Evolutionary conservation across 768 basidiomycete species (phyloP).

Genomic region (Macrolepiota dolichaula): DNA sequence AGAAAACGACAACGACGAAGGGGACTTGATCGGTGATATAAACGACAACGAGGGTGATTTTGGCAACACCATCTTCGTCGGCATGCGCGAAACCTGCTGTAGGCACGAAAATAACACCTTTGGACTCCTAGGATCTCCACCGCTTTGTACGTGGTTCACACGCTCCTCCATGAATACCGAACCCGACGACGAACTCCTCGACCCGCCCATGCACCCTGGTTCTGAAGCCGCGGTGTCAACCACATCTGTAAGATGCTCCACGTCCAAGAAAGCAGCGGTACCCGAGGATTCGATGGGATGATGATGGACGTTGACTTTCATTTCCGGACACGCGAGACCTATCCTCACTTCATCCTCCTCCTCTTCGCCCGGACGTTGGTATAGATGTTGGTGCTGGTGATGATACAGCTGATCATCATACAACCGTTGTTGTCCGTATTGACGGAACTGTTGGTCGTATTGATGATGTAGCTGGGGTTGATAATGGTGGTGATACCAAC

Average conservation of each 20-base stretch:
- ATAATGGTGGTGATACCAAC: neutral
- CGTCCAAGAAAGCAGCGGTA: neutral
- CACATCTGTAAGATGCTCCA: neutral
- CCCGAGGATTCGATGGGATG: neutral
- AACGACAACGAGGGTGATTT: neutral
- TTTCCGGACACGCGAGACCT: neutral
- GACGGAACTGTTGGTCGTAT: neutral
- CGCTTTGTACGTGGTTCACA: neutral
- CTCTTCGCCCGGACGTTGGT: neutral
- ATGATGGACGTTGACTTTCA: neutral
- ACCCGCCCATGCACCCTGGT: neutral
- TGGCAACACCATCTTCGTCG: neutral
- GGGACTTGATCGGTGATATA: neutral
- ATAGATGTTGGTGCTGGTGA: neutral
- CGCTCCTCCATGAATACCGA: neutral
- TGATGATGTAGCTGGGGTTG: neutral
- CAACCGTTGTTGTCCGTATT: neutral
- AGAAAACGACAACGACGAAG: neutral
- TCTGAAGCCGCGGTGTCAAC: slow-evolving; percentile 4
- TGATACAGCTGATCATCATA: neutral
- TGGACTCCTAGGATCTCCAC: neutral
- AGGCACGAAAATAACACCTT: neutral
- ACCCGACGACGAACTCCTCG: neutral
- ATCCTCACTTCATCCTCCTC: neutral
- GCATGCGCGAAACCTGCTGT: neutral